Percentiles rank a stretch among this genome's conserved stretches.
These are phyloP conservation scores for Penicillium malachiteum DNA, from an alignment of 495 filamentous ascomycete species.

Conservation along the genomic window DNA sequence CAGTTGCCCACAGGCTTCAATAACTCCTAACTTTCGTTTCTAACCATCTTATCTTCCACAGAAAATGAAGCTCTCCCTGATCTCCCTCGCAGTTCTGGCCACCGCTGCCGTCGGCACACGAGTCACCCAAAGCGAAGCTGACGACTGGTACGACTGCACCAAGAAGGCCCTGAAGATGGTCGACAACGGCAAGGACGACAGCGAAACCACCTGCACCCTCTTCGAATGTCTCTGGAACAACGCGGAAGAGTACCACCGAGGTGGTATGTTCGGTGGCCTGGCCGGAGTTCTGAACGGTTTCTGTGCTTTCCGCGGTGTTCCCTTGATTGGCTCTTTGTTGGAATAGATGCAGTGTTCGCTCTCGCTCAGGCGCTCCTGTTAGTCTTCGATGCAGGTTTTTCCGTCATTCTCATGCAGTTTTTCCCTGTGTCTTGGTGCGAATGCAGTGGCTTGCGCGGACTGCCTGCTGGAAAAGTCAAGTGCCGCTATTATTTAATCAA, in stretches of 20 bases:
- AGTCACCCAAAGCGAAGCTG: background rate
- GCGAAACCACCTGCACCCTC: background rate
- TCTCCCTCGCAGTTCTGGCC: background rate
- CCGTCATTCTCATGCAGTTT: background rate
- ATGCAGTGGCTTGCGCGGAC: background rate
- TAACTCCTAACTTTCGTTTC: no score
- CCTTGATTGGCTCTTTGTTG: background rate
- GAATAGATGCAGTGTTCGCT: background rate
- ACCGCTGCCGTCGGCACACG: background rate
- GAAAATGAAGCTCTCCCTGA: background rate
- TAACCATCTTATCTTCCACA: background rate
- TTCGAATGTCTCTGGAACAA: background rate
- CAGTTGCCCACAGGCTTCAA: no score
- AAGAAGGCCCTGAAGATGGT: background rate
- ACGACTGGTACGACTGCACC: background rate
- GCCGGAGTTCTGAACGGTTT: background rate
- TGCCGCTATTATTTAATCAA: no score
- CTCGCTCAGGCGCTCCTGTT: background rate
- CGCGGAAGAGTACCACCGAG: background rate
- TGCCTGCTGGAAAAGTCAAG: no score
- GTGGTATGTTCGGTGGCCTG: background rate
- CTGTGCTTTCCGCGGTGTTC: background rate
- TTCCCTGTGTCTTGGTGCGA: background rate
- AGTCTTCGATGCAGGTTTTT: background rate
- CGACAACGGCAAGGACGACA: background rate